A percentile compares a stretch with the other conserved stretches of the same genome.
Conservation (phyloP, 1,284 basidiomycete species). For the Trichosporon faecale region DNA sequence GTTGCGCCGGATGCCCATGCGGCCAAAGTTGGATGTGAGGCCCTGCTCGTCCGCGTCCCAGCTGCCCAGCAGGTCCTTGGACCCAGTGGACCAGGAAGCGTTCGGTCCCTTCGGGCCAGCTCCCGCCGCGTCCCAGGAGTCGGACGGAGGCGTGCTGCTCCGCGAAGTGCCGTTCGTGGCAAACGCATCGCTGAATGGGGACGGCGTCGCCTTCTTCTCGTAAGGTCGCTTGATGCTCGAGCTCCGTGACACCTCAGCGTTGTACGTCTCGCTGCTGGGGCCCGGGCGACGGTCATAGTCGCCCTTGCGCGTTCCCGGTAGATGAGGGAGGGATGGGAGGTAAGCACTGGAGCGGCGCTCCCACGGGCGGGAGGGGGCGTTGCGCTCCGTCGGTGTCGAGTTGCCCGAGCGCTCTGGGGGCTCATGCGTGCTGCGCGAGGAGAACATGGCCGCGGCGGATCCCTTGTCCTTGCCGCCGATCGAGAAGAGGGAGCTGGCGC, state of each 20-base stretch:
- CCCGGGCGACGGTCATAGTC: conserved; percentile 22
- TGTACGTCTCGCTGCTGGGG: conserved; percentile 41
- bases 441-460: neutral
- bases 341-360: conserved; percentile 29
- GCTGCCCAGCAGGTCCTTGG: conserved; percentile 35
- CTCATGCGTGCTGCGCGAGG: neutral
- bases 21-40: conserved; percentile 37
- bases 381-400: conserved; percentile 13
- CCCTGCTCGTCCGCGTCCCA: conserved; percentile 39
- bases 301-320: conserved; percentile 9
- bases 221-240: conserved; percentile 18
- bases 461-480: conserved; percentile 16
- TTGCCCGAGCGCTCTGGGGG: neutral
- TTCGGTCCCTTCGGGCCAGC: conserved; percentile 10
- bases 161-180: neutral
- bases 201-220: conserved; percentile 23
- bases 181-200: conserved; percentile 23
- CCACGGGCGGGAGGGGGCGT: conserved; percentile 21
- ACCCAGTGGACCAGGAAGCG: neutral
- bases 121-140: conserved; percentile 4
- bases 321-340: conserved; percentile 28
- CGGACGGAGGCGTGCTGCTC: conserved; percentile 10
- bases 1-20: conserved; percentile 17
- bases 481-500: conserved; percentile 27
- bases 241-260: conserved; percentile 24